Evolutionary conservation across 805 yeast genomes (phyloP).

Genomic region (Ogataea pilisensis): DNA sequence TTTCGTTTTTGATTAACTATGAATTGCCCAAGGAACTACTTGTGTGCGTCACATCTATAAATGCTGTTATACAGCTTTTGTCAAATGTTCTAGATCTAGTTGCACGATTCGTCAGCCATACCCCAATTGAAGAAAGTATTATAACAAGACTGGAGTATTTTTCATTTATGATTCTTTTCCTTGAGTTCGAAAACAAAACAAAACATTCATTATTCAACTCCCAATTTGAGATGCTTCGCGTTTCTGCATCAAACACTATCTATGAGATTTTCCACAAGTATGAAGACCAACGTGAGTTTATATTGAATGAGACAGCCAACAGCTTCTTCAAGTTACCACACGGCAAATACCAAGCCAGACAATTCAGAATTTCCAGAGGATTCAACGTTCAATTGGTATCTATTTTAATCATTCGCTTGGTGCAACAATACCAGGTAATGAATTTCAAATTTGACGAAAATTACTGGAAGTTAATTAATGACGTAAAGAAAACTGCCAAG

Average conservation of each 20-base stretch:
- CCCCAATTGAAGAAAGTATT: slow-evolving; percentile 43
- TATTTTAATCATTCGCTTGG: slow-evolving; percentile 38
- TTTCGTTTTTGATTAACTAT: slow-evolving; percentile 1
- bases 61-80: slow-evolving; percentile 3
- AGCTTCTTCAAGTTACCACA: slow-evolving; percentile 48
- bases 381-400: slow-evolving; percentile 46
- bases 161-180: slow-evolving; percentile 38
- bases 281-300: slow-evolving; percentile 52
- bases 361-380: slow-evolving; percentile 41
- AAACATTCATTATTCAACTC: slow-evolving; percentile 20
- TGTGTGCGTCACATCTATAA: not conserved
- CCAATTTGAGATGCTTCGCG: slow-evolving; percentile 22
- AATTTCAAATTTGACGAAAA: slow-evolving; percentile 20
- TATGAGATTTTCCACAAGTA: slow-evolving; percentile 37
- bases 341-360: slow-evolving; percentile 40
- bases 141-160: slow-evolving; percentile 59
- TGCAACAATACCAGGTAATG: slow-evolving; percentile 27
- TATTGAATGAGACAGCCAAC: slow-evolving; percentile 55
- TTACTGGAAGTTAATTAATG: slow-evolving; percentile 18
- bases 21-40: not conserved
- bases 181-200: slow-evolving; percentile 27
- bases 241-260: slow-evolving; percentile 30
- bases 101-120: slow-evolving; percentile 9
- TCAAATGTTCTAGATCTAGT: slow-evolving; percentile 17
- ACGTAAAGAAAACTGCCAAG: slow-evolving; percentile 5